Evolutionary conservation across 2,329 filamentous ascomycete genomes (phyloP).

Genomic region (Botrytis porri): DNA sequence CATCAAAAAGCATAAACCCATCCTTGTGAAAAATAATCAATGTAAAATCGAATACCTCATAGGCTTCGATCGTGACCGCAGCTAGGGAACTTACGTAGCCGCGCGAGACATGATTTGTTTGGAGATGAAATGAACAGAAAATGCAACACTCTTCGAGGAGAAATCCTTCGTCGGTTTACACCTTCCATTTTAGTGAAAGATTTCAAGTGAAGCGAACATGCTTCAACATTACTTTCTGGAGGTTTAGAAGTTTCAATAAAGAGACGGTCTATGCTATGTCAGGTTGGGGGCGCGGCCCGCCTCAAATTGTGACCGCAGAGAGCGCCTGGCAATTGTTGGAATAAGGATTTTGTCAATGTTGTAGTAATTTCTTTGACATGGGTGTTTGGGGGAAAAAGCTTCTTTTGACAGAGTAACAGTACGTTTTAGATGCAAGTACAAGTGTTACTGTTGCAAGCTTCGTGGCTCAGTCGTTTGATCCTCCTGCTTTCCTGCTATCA

Average conservation of each 20-base stretch:
- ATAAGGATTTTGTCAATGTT: neutral
- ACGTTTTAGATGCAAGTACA: neutral
- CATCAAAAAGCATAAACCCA: neutral
- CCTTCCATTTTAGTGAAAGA: neutral
- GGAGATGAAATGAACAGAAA: neutral
- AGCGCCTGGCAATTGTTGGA: neutral
- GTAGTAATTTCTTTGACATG: neutral
- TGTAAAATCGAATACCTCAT: neutral
- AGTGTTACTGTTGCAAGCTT: neutral
- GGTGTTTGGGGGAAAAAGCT: neutral
- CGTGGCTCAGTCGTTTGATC: constrained; percentile 2
- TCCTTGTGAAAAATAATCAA: neutral
- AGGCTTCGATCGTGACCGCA: neutral
- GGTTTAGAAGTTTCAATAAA: neutral
- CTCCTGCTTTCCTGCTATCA: neutral
- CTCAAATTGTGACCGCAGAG: neutral
- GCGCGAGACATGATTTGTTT: neutral
- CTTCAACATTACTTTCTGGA: neutral
- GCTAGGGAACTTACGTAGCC: neutral
- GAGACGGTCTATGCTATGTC: neutral
- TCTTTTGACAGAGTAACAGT: neutral
- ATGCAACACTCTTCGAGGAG: too few species aligned
- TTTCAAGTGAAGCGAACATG: neutral
- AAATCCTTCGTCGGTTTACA: neutral
- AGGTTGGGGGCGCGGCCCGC: neutral